Evolutionary conservation across 768 basidiomycete species (phyloP), one percentile per base, ranked within the genome.

Genomic region (Pleurotus cornucopiae): DNA sequence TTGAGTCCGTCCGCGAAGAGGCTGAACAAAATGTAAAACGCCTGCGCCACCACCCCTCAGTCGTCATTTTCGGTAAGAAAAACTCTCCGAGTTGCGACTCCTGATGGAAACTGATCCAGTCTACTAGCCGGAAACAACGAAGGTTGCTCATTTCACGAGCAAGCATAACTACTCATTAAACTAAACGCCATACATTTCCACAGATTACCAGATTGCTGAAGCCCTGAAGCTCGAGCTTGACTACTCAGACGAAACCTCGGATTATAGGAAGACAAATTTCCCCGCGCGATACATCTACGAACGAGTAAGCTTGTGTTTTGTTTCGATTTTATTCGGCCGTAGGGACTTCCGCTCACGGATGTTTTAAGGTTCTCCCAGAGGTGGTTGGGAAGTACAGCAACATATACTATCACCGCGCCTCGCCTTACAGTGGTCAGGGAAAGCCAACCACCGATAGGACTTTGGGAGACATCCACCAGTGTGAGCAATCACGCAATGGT

Each of bases 261-360:
- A 96, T 66, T 96, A 86, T 75, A 81, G 88, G 58, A 83, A 91
- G 59, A 90, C 92, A 0, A 85, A 83, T 58, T 95, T 95, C 72
- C 94, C 93, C 3, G 92, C 87, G 20, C 84, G 94, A 18, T 77
- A 93, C 67, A 93, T 98, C 62, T 98, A 98, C 71, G 95, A 98
- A 62, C 77, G 86, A 23, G 69, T 53, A 41, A 49, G 48, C 48
- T 14, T n/a, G n/a, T 20, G 46, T 23, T 23, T 16, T 14, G 5
- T 14, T 41, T 43, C 39, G 51, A 26, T 40, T 30, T 37, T 51
- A 51, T 51, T 43, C 39, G 51, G 39, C 51, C 38, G 39, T n/a
- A 21, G 51, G 51, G 16, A 18, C 7, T 23, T 25, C 38, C 7
- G 34, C n/a, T 41, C 39, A 23, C 51, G 51, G 38, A 25, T 5